These are phyloP conservation scores for Komagataella kurtzmanii DNA, from an alignment of 805 yeast genomes.

Conservation along the genomic window DNA sequence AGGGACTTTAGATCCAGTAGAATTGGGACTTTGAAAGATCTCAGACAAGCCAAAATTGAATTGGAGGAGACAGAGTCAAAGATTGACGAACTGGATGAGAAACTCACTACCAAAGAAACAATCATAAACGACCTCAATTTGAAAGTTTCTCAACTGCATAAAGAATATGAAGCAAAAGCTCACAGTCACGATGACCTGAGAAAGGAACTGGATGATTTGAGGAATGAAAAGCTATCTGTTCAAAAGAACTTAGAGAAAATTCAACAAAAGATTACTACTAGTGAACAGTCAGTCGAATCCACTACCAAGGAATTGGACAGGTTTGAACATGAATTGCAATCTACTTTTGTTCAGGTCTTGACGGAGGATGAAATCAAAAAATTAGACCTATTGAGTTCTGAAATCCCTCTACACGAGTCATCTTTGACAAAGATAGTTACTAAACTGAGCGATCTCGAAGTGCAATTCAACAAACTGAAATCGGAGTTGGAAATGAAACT, in stretches of 20 bases:
- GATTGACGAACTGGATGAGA: constrained; percentile 21
- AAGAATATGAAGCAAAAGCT: constrained; percentile 7
- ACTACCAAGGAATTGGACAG: constrained; percentile 25
- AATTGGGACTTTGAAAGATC: constrained; percentile 51
- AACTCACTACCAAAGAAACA: constrained; percentile 32
- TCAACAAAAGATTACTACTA: constrained; percentile 15
- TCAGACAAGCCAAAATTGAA: constrained; percentile 38
- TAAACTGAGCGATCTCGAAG: constrained; percentile 28
- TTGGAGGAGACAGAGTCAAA: constrained; percentile 25
- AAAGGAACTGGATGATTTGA: not conserved
- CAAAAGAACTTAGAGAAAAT: constrained; percentile 30
- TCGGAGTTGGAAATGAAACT: constrained; percentile 48
- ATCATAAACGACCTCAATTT: constrained; percentile 37
- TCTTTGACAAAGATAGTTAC: constrained; percentile 26
- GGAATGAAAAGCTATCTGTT: constrained; percentile 14
- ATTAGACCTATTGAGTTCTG: constrained; percentile 20
- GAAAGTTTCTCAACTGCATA: constrained; percentile 20
- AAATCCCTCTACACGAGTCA: constrained; percentile 24
- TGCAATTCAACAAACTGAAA: constrained; percentile 29
- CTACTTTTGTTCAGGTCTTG: constrained; percentile 41
- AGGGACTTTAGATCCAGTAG: constrained; percentile 47
- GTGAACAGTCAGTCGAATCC: constrained; percentile 15
- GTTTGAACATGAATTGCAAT: constrained; percentile 31
- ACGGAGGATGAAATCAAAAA: constrained; percentile 31
- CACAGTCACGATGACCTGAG: not conserved